A percentile compares a stretch with the other conserved stretches of the same genome.
These are phyloP conservation scores for Phellopilus nigrolimitatus DNA, from an alignment of 1,284 basidiomycete species.

Conservation along the genomic window DNA sequence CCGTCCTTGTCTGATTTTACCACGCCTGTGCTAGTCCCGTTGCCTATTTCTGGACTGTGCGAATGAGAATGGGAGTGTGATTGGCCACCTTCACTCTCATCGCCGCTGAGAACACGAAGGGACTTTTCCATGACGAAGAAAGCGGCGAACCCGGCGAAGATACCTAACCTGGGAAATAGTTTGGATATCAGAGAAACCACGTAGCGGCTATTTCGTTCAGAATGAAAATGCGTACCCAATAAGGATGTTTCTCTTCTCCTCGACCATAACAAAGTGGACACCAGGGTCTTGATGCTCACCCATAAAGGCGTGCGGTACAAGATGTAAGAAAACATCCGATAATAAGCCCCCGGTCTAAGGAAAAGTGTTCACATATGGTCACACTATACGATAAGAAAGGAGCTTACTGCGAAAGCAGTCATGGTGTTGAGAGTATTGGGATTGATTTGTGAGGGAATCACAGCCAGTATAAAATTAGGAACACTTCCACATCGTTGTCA, in stretches of 20 bases:
- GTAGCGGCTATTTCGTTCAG: too few relatives aligned
- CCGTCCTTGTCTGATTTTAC: constrained; percentile 33
- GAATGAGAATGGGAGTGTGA: constrained; percentile 52
- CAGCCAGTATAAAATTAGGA: constrained; percentile 87
- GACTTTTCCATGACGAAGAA: constrained; percentile 92
- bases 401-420: constrained; percentile 77
- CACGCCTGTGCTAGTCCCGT: constrained; percentile 34
- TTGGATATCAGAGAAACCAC: too few relatives aligned
- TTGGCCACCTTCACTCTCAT: constrained; percentile 43
- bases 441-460: constrained; percentile 83
- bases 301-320: constrained; percentile 86
- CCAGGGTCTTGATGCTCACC: constrained; percentile 73
- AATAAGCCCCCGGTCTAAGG: constrained; percentile 79
- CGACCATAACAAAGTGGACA: constrained; percentile 73
- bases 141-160: constrained; percentile 79
- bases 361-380: constrained; percentile 24
- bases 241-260: constrained; percentile 85
- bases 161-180: constrained; percentile 55
- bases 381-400: constrained; percentile 15
- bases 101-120: constrained; percentile 70
- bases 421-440: constrained; percentile 83
- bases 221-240: constrained; percentile 54
- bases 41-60: constrained; percentile 27
- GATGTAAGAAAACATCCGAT: constrained; percentile 86
- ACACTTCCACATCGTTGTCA: constrained; percentile 43